phyloP scores from a whole-genome alignment of 2,329 filamentous ascomycete species.

The Trichoderma endophyticum region DNA sequence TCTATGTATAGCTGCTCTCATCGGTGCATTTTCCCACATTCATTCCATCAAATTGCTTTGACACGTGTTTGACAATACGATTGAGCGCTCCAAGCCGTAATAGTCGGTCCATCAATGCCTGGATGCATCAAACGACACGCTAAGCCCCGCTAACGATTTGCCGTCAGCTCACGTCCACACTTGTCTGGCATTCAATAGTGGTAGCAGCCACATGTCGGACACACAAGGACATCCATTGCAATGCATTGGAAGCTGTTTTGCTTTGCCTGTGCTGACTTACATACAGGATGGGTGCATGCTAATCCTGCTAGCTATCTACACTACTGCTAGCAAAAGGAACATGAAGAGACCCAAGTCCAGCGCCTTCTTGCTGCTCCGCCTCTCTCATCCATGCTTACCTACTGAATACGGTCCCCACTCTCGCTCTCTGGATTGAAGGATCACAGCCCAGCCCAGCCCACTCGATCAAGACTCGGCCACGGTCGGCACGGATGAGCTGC shows the following conservation, averaged over 20 bases:
- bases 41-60: neutral
- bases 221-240: neutral
- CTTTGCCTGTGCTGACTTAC: neutral
- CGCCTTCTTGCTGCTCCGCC: neutral
- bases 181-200: neutral
- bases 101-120: neutral
- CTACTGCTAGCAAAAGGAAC: neutral
- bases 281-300: neutral
- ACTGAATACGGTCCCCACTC: constrained; percentile 1
- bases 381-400: neutral
- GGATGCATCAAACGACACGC: neutral
- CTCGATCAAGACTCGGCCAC: neutral
- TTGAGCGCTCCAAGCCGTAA: neutral
- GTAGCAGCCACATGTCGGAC: neutral
- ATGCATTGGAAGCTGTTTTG: neutral
- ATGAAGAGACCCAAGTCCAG: neutral
- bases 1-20: neutral
- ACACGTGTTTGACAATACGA: neutral
- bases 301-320: neutral
- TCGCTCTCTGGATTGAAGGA: neutral
- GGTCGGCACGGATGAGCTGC: neutral
- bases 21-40: neutral
- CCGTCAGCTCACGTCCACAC: constrained; percentile 4
- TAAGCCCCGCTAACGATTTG: constrained; percentile 14
- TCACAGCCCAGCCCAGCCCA: constrained; percentile 10